phyloP scores from a whole-genome alignment of 352 stramenopile genomes.

The Phytophthora cactorum region DNA sequence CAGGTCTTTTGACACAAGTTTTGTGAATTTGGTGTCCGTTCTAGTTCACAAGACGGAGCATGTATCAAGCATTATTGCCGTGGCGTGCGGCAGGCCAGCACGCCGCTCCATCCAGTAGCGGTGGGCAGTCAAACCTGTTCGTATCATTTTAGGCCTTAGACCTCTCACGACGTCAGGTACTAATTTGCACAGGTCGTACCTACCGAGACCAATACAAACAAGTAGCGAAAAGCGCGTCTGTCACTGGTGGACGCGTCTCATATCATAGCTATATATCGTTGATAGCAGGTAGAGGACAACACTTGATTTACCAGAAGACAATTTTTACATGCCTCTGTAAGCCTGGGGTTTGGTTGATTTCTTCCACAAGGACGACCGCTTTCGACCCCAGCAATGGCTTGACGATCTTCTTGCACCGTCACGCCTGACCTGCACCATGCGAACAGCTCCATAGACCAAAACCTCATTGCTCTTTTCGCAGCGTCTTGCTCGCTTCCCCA shows the following conservation, averaged over 20 bases:
- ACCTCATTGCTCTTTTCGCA: slow-evolving; percentile 44
- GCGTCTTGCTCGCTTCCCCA: slow-evolving; percentile 10
- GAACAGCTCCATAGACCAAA: slow-evolving; percentile 26
- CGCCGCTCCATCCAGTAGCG: slow-evolving; percentile 27
- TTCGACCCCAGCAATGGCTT: slow-evolving; percentile 20
- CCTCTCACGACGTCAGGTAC: neutral
- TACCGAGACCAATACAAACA: neutral
- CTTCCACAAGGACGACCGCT: slow-evolving; percentile 29
- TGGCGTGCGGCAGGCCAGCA: slow-evolving; percentile 13
- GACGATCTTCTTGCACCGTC: slow-evolving; percentile 29
- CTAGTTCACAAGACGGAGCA: slow-evolving; percentile 20
- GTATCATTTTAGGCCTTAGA: slow-evolving; percentile 28
- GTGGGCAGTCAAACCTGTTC: slow-evolving; percentile 24
- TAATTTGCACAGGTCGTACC: slow-evolving; percentile 19
- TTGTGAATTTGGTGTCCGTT: slow-evolving; percentile 6
- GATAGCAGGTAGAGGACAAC: slow-evolving; percentile 22
- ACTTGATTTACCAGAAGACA: slow-evolving; percentile 38
- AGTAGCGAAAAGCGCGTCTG: too few species aligned
- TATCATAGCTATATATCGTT: slow-evolving; percentile 25
- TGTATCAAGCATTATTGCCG: slow-evolving; percentile 25
- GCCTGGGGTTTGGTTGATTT: slow-evolving; percentile 34
- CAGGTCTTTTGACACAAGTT: neutral
- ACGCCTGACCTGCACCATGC: slow-evolving; percentile 19
- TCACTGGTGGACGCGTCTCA: slow-evolving; percentile 16
- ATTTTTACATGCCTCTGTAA: slow-evolving; percentile 25